Evolutionary conservation across 371 early-diverging fungal genomes (phyloP).

Genomic region (Mucor mucedo): DNA sequence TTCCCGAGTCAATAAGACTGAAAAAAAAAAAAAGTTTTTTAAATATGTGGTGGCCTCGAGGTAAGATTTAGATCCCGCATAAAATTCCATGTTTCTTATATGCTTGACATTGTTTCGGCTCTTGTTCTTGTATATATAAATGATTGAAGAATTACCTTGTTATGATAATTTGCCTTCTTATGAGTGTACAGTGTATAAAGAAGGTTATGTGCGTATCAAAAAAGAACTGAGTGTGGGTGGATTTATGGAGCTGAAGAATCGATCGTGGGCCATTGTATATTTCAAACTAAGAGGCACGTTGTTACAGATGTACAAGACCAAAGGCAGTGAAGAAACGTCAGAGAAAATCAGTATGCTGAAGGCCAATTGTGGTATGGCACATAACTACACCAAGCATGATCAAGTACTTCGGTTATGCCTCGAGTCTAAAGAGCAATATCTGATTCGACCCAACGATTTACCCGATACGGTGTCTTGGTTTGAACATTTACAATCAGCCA

Average conservation of each 20-base stretch:
- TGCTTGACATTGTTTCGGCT: not conserved
- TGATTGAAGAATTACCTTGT: not conserved
- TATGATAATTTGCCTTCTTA: conserved; percentile 27
- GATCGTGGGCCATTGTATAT: conserved; percentile 36
- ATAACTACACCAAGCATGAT: conserved; percentile 11
- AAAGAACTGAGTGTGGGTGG: conserved; percentile 26
- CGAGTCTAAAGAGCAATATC: conserved; percentile 20
- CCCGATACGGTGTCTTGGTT: conserved; percentile 28
- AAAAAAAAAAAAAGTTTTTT: not conserved
- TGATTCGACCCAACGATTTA: conserved; percentile 13
- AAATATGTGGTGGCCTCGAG: not conserved
- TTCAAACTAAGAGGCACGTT: conserved; percentile 23
- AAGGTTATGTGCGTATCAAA: conserved; percentile 39
- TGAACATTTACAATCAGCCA: conserved; percentile 29
- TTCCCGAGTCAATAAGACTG: conserved; percentile 2
- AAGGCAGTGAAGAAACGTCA: not conserved
- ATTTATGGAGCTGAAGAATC: conserved; percentile 6
- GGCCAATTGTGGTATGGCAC: conserved; percentile 20
- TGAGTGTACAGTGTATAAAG: conserved; percentile 42
- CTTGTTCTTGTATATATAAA: not conserved
- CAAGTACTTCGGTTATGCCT: conserved; percentile 26
- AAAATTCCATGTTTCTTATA: conserved; percentile 1
- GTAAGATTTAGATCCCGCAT: not conserved
- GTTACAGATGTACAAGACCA: conserved; percentile 1
- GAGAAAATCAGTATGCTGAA: conserved; percentile 22